phyloP scores from a whole-genome alignment of 2,329 filamentous ascomycete species.

The Aureobasidium sp. region DNA sequence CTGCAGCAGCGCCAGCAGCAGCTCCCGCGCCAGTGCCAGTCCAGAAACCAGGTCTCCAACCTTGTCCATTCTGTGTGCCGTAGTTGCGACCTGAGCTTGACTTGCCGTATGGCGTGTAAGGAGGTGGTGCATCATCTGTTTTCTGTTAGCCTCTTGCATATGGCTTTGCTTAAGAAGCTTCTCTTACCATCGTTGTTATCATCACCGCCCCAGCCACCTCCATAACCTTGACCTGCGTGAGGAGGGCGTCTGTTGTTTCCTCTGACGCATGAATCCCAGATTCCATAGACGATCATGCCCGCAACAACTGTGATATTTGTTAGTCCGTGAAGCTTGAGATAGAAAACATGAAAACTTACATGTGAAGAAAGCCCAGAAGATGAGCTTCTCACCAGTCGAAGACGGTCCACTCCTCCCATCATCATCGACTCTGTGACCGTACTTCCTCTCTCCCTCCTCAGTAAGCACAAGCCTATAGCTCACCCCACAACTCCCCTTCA shows the following conservation, averaged over 20 bases:
- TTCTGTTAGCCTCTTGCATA: neutral
- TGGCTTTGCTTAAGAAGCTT: neutral
- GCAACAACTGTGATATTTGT: conserved; percentile 18
- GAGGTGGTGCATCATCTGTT: conserved; percentile 43
- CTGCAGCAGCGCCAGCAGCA: conserved; percentile 60
- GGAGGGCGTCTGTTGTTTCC: conserved; percentile 12
- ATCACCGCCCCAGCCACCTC: conserved; percentile 34
- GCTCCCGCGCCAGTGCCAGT: conserved; percentile 58
- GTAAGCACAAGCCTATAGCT: conserved; percentile 80
- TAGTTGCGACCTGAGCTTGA: conserved; percentile 1
- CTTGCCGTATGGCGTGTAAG: conserved; percentile 30
- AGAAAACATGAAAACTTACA: conserved; percentile 19
- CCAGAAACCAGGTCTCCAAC: conserved; percentile 70
- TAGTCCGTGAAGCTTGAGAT: neutral
- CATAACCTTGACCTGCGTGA: conserved; percentile 29
- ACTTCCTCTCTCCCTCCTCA: conserved; percentile 61
- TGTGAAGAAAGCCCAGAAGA: conserved; percentile 57
- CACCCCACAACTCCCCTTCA: conserved; percentile 87
- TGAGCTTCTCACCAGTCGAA: conserved; percentile 18
- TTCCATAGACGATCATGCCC: conserved; percentile 22
- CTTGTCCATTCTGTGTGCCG: conserved; percentile 25
- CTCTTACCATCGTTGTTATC: conserved; percentile 25
- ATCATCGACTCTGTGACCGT: conserved; percentile 40
- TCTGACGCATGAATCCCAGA: conserved; percentile 18
- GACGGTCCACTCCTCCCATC: neutral